Evolutionary conservation across 768 basidiomycete genomes (phyloP), one percentile per base, ranked within the genome.

Genomic region (Phylloporus rhodoxanthus): DNA sequence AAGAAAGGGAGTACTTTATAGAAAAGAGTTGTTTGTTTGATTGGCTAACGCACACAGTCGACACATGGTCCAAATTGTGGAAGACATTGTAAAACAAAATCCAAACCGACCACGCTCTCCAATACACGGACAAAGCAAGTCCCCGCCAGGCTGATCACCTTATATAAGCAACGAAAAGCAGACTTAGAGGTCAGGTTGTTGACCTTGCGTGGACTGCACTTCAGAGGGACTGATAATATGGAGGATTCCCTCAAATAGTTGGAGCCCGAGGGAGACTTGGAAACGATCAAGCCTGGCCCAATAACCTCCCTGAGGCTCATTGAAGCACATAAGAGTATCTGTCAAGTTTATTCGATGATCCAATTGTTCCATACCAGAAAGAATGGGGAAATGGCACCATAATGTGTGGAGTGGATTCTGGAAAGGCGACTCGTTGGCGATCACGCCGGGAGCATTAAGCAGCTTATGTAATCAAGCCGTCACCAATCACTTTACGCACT

Each of bases 61-160:
- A 80, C 78, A 49, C 61, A 57, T 66, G 70, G 77, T 77, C 76
- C 84, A 85, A 85, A 85, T 79, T 72, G 70, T 77, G 67, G 72
- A 83, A 76, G 81, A 83, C 82, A 81, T 71, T 72, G 75, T 80
- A 83, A 84, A 82, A 85, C 83, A 86, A 81, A 73, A 73, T 69
- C 66, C 66, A 67, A 67, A 67, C 68, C 66, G 60, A 68, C 66
- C 66, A 67, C 68, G 66, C 66, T 69, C 66, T 69, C 66, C 66
- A 67, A 67, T 69, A 67, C 66, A 67, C 66, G 69, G 69, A 67
- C 66, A 67, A 67, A 67, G 68, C 52, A n/a, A 43, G 20, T 30
- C 41, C 3, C 15, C 8, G 8, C 14, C 23, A n/a, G 7, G 11
- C 14, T 30, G 8, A 23, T 32, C 26, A 14, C 13, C 8, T 14